Evolutionary conservation across 495 filamentous ascomycete genomes (phyloP), one percentile per base, ranked within the genome.

Genomic region (Achaetomiella virescens): DNA sequence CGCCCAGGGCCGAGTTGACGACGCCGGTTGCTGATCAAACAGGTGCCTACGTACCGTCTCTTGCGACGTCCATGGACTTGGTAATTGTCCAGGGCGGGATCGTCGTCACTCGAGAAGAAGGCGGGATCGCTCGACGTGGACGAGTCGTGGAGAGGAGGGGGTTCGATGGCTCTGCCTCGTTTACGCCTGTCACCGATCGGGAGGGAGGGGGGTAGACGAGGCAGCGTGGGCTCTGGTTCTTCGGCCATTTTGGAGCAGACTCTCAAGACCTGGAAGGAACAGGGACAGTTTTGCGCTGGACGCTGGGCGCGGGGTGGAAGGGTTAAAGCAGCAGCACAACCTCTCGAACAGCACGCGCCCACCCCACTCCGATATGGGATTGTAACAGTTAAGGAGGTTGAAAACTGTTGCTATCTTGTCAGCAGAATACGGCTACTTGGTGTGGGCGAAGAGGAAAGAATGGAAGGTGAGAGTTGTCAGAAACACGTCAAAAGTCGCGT

Each of bases 81-180:
- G 66, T 91, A 90, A 56, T 89, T 87, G 56, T 90, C 87, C n/a
- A 87, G 61, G 0, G 80, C 78, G 7, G 85, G 85, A 42, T 86
- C 80, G 58, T 91, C 88, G 56, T 91, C 88, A 59, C 85, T 89
- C 0, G 86, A 89, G 70, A 91, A 91, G 5, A 89, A 63, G 11
- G 87, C 83, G 3, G 86, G 84, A 60, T 90, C 87, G 61, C 86
- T 90, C 25, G 87, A 89, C 27, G 73, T 69, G 25, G 67, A 62
- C 36, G 66, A 42, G 1, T 33, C 36, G 41, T 15, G 22, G 47
- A 60, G 11, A 27, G 58, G 50, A 62, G 67, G 58, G 59, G 60
- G 48, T 42, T 61, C 22, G 11, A 11, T 17, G 43, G 49, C 52
- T 54, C 72, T 69, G 38, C 54, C 57, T 38, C 75, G 77, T 63